Conservation (phyloP, 2,329 filamentous ascomycete genomes). For the Paecilomyces sp. region DNA sequence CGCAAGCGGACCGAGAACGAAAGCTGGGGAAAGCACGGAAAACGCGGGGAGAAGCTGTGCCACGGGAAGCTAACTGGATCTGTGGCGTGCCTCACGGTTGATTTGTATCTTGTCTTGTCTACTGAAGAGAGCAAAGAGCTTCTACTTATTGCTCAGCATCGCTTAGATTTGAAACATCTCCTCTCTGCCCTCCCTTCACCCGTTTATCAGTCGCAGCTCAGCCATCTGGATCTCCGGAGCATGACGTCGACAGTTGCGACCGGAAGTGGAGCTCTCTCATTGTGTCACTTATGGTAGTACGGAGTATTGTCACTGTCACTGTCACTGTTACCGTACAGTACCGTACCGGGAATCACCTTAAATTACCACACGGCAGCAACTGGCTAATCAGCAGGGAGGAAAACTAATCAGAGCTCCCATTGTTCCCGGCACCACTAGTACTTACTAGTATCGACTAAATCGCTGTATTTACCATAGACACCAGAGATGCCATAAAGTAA, state of each 20-base stretch:
- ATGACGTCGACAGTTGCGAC: background rate
- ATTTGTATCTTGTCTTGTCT: background rate
- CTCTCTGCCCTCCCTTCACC: background rate
- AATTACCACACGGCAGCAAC: too few relatives aligned
- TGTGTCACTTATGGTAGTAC: too few relatives aligned
- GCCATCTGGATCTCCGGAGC: background rate
- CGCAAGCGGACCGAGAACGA: slow-evolving; percentile 3
- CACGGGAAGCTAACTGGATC: background rate
- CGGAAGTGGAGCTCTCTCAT: background rate
- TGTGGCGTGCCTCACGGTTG: background rate
- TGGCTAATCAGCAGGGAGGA: too few relatives aligned
- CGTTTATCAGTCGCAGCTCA: background rate
- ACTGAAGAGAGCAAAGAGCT: background rate
- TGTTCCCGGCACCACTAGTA: too few relatives aligned
- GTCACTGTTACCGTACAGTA: too few relatives aligned
- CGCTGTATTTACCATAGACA: too few relatives aligned
- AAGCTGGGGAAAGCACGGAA: background rate
- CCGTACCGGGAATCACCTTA: too few relatives aligned
- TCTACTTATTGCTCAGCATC: background rate
- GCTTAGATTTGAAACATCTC: background rate
- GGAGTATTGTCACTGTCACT: too few relatives aligned
- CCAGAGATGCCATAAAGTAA: too few relatives aligned
- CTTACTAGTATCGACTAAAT: too few relatives aligned
- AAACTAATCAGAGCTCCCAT: too few relatives aligned
- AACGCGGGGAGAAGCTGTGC: background rate